Evolutionary conservation across 768 basidiomycete genomes (phyloP), one percentile per base, ranked within the genome.

Genomic region (Boletus pseudopeckii): DNA sequence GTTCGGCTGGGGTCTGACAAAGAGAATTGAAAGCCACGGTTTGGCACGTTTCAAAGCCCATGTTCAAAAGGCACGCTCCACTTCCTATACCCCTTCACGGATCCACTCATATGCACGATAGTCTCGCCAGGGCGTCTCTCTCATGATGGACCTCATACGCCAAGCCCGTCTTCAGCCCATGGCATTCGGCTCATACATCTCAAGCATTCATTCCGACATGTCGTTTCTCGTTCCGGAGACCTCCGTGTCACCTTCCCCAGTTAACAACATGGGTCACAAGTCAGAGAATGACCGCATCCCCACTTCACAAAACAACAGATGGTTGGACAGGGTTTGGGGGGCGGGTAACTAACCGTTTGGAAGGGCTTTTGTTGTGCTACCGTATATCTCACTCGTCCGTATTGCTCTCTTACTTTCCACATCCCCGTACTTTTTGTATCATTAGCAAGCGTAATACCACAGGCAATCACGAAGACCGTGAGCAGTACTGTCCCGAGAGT

Each of bases 1-100:
- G 43, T 88, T 96, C 60, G 94, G 94, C 10, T 95, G 93, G 85
- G 88, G 90, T 24, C 79, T 95, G 38, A 90, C 92, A 4, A 90
- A 84, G 70, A 77, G 82, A 54, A 93, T 96, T 43, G 94, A 97
- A 71, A 88, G 75, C 51, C 90, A 92, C 61, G 94, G 92, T 18
- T 71, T 93, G 48, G 83, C 82, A 11, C 83, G 82, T 56, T 94
- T 96, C 75, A 92, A 94, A 70, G 82, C 86, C 17, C 90, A 97
- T 64, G 76, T 95, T 46, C 91, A 95, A 71, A 80, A 83, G 63
- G 94, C 88, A 67, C 50, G 85, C 72, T 36, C 41, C 36, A n/a
- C 3, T 47, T 30, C 26, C 39, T 50, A 34, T 48, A 39, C 28
- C 14, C 24, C 15, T 48, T 26, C 18, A 15, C 42, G 13, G 0